Base-by-base conservation (phyloP, 192 early-diverging fungal genomes). In the Allomyces arbusculus region DNA sequence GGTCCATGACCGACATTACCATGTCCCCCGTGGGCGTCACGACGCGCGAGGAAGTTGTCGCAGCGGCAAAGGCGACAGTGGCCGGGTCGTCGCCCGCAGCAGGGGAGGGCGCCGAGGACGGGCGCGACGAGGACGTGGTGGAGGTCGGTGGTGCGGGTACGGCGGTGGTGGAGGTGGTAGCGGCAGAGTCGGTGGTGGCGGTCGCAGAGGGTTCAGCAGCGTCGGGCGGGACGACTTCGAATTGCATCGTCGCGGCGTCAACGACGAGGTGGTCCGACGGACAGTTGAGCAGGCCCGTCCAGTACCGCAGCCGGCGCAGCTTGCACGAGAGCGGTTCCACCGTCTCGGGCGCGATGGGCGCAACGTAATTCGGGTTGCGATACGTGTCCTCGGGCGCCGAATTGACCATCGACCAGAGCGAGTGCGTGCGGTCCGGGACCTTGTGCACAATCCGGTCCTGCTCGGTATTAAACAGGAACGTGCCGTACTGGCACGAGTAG, bases 401-500 rank as follows among this genome's bases (percentile, higher is more conserved):
- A 58, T 81, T 75, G 66, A 97, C 72, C 72, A 86, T 85, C 67
- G 91, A 80, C 94, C 94, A 97, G 10, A 97, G 71, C 14, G 84
- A 86, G 20, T 71, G 63, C 11, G 89, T 84, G 8, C 73, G 74
- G 44, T 66, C 67, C 11, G 72, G 65, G 0, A 76, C 69, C 8
- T 70, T 67, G 63, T 87, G 76, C 9, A 74, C 69, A 14, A 61
- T 58, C 11, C 90, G 83, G 68, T 99, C 92, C 50, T 76, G 74
- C 72, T 92, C 89, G 62, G 82, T 84, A 73, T 99, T 96, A 72
- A 88, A 92, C 66, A 99, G 44, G 67, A 99, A 96, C 23, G 87
- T 91, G 19, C 95, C 95, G 80, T 89, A 96, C 73, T 92, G 90
- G 71, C 91, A 92, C 44, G 88, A 82, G 68, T 94, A 91, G 62